Conservation (phyloP, 2,329 filamentous ascomycete genomes). For the Hirsutella thompsonii region DNA sequence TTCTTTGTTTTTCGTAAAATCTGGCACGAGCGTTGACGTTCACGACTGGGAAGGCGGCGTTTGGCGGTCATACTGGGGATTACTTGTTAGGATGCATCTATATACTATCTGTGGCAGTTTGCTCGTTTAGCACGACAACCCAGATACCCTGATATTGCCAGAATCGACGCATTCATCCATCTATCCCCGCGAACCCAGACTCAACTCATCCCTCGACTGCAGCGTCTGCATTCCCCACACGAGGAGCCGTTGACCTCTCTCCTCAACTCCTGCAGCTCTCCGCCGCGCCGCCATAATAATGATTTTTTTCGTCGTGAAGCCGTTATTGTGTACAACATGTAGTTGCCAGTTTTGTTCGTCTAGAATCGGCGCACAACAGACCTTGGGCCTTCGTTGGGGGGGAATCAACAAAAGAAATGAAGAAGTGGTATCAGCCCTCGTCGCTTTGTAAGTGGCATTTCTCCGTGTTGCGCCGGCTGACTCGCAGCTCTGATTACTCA, state of each 20-base stretch:
- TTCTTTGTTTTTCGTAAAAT: background rate
- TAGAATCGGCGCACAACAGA: conserved; percentile 9
- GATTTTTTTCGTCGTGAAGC: conserved; percentile 6
- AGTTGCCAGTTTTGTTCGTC: conserved; percentile 8
- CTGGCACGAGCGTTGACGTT: background rate
- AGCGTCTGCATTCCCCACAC: too few relatives aligned
- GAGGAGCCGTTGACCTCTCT: too few relatives aligned
- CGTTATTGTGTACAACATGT: conserved; percentile 7
- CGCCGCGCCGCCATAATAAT: too few relatives aligned
- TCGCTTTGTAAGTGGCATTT: conserved; percentile 6
- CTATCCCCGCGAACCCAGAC: too few relatives aligned
- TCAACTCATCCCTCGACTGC: too few relatives aligned
- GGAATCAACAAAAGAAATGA: background rate
- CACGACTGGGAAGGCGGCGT: background rate
- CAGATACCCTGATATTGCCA: too few relatives aligned
- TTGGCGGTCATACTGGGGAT: background rate
- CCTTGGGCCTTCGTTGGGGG: background rate
- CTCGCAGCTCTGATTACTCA: conserved; percentile 1
- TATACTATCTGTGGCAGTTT: background rate
- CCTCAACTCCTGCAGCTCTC: too few relatives aligned
- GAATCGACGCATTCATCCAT: too few relatives aligned
- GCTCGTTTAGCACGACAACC: too few relatives aligned
- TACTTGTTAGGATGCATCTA: background rate
- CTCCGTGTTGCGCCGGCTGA: conserved; percentile 1
- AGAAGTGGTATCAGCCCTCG: conserved; percentile 3